Base-by-base conservation (phyloP, 139 green algal species). In the Chlamydomonas incerta region DNA sequence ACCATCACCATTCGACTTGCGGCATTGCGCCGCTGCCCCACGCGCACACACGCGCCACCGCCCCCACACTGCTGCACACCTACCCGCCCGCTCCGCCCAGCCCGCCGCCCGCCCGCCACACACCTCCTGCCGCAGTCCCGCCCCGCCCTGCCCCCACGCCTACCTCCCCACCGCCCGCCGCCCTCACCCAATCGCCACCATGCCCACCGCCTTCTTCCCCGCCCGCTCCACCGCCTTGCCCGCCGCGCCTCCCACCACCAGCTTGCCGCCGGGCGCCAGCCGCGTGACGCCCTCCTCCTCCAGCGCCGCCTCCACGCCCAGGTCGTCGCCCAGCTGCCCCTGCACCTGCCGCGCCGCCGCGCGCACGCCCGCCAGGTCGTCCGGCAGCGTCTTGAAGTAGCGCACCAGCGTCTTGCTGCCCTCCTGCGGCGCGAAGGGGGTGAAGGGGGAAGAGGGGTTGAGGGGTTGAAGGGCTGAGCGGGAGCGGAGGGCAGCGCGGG, bases 321-420 rank as follows among this genome's bases (percentile, higher is more conserved):
- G 24, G 80, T 90, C 87, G 3, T 17, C 9, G 2, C 87, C 87
- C 34, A 85, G 37, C 57, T 65, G 26, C 29, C 35, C 69, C 80
- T 81, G 80, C 63, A 67, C 80, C 29, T 52, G n/a, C 1, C 70
- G 34, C 9, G 80, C 66, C 17, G 28, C 67, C 66, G 62, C 26
- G 5, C 31, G 66, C 74, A 91, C 46, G 20, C 24, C 50, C 28
- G 41, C 60, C 58, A 90, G 14, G 68, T 73, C 57, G 57, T 88
- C 68, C 3, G 90, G 90, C 79, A 92, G 80, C 34, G 72, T 63
- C 57, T 87, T 86, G 86, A 89, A 93, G 65, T 89, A 82, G 50
- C 80, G 82, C 57, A 90, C 72, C 82, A 91, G 74, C 15, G 88
- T 47, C 6, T 68, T 69, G 52, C 58, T 74, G 81, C 81, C 81